These are phyloP conservation scores for Kodamaea neixiangensis DNA, from an alignment of 805 yeast species.

Conservation along the genomic window DNA sequence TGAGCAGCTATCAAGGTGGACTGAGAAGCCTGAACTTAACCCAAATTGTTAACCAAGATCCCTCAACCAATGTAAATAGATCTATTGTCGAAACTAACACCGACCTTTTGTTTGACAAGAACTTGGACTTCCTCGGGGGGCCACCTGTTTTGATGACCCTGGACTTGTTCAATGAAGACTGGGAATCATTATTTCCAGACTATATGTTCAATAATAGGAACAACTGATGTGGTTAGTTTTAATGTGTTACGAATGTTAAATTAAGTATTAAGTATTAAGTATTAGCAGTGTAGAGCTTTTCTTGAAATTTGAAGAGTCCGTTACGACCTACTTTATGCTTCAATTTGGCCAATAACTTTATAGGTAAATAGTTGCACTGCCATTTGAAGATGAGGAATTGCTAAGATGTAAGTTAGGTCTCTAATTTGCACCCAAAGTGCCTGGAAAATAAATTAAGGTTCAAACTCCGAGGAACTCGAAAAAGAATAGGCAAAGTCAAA, in stretches of 20 bases:
- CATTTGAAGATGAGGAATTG: too few relatives aligned
- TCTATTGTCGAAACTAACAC: slow-evolving; percentile 21
- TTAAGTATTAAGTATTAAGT: too few relatives aligned
- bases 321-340: too few relatives aligned
- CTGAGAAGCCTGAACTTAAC: neutral
- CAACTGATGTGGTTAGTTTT: neutral
- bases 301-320: neutral
- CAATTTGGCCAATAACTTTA: too few relatives aligned
- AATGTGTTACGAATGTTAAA: slow-evolving; percentile 1
- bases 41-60: neutral
- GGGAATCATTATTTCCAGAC: slow-evolving; percentile 54
- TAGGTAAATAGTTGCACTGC: too few relatives aligned
- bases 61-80: slow-evolving; percentile 7
- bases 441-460: too few relatives aligned
- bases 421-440: too few relatives aligned
- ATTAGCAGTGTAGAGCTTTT: neutral
- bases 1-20: neutral
- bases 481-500: too few relatives aligned
- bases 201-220: slow-evolving; percentile 30
- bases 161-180: slow-evolving; percentile 47
- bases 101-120: slow-evolving; percentile 25
- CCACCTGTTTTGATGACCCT: slow-evolving; percentile 56
- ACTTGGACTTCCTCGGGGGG: slow-evolving; percentile 48
- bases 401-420: too few relatives aligned
- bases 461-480: too few relatives aligned